These are phyloP conservation scores for Colletotrichum shisoi DNA, from an alignment of 2,329 filamentous ascomycete genomes.

Conservation along the genomic window DNA sequence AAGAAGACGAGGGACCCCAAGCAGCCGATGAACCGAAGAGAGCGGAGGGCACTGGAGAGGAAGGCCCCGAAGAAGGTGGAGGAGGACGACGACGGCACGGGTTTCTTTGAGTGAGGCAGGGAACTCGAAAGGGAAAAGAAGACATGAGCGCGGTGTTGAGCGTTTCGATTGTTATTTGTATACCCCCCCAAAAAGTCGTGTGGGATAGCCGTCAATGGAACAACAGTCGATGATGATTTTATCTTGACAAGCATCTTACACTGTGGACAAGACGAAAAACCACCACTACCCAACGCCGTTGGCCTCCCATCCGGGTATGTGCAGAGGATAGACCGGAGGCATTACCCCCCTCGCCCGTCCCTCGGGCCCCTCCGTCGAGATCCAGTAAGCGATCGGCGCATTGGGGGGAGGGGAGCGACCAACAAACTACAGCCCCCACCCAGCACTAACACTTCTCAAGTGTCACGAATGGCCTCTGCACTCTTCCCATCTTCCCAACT, in stretches of 20 bases:
- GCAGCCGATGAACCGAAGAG: slow-evolving; percentile 27
- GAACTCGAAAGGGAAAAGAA: not conserved
- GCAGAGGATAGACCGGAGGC: not conserved
- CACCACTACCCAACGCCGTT: not conserved
- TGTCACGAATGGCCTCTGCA: not conserved
- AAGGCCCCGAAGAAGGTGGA: slow-evolving; percentile 50
- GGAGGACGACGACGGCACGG: slow-evolving; percentile 61
- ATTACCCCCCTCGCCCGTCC: not conserved
- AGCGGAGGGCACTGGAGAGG: slow-evolving; percentile 44
- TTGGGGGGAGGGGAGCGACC: not conserved
- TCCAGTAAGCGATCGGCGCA: not conserved
- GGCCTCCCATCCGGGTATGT: not conserved
- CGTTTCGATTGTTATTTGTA: slow-evolving; percentile 30
- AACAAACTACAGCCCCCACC: slow-evolving; percentile 4
- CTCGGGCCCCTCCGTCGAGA: slow-evolving; percentile 11
- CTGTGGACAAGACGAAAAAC: not conserved
- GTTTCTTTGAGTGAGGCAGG: slow-evolving; percentile 63
- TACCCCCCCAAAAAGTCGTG: slow-evolving; percentile 32
- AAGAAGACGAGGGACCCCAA: slow-evolving; percentile 42
- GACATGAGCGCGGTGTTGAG: slow-evolving; percentile 22
- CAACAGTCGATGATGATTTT: slow-evolving; percentile 14
- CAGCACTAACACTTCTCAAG: not conserved
- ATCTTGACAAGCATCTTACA: not conserved
- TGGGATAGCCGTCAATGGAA: slow-evolving; percentile 21
- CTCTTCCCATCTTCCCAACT: not conserved